Evolutionary conservation across 345 rosid genomes (phyloP), one percentile per base, ranked within the genome.

Genomic region (Mallotus nudiflorus): DNA sequence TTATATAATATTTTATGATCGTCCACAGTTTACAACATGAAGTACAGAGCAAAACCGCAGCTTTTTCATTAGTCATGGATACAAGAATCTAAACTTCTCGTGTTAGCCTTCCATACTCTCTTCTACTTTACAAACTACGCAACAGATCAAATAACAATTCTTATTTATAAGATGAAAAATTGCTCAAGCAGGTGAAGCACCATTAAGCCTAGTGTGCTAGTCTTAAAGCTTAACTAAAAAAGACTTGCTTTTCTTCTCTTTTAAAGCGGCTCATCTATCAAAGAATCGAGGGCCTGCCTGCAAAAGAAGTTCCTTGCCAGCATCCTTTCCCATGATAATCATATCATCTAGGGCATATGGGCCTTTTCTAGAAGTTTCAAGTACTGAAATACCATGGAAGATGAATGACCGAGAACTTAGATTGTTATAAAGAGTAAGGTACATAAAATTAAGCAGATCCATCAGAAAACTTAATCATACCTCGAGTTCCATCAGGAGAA

Each of bases 361-460:
- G 31, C 98, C 96, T 81, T 88, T 85, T 78, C 99, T 89, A 29
- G 89, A 86, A 69, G 99, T 92, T 78, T 95, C 96, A 67, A 90
- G 94, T 42, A 95, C 99, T 95, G 96, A 50, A 76, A 82, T 20
- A 40, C 72, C 72, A 19, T 19, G 65, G 63, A 77, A 71, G 11
- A 76, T 59, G 59, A 14, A 76, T 59, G 59, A 59, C 40, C 25
- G 29, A 45, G 33, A 52, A 13, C 25, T 44, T 3, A 57, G 1
- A 25, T 35, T 4, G 29, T 22, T 51, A 20, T 9, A 59, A 22
- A 6, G 49, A 50, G 25, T 67, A 72, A 44, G 22, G 55, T 28
- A 6, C 28, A 60, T 6, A 25, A 58, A 19, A 65, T 45, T 1
- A 49, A 33, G 25, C 9, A 45, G 40, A 25, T 12, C 44, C 20